phyloP scores from a whole-genome alignment of 768 basidiomycete genomes.

The Lactifluus echinatus region DNA sequence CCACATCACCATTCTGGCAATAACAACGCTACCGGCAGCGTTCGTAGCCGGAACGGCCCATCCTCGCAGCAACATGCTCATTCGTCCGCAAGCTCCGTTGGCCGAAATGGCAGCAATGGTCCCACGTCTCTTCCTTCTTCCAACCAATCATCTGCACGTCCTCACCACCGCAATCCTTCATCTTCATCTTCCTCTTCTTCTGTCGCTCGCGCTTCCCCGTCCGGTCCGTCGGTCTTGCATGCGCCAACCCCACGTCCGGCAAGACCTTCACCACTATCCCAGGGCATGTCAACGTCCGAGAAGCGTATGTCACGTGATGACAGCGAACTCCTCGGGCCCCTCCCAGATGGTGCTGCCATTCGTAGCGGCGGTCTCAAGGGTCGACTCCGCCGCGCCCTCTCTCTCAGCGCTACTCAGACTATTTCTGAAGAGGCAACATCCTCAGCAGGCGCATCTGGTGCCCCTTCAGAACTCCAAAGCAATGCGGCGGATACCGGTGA shows the following conservation, averaged over 20 bases:
- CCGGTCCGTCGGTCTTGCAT: constrained; percentile 28
- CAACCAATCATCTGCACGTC: constrained; percentile 25
- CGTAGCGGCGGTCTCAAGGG: constrained; percentile 70
- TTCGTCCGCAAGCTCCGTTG: constrained; percentile 4
- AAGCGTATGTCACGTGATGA: constrained; percentile 75
- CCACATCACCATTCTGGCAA: constrained; percentile 22
- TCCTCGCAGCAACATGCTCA: constrained; percentile 18
- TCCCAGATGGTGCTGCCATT: constrained; percentile 29
- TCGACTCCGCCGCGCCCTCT: constrained; percentile 64
- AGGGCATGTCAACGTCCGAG: constrained; percentile 56
- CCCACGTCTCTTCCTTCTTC: constrained; percentile 15
- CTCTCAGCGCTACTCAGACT: constrained; percentile 49
- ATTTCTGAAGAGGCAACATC: constrained; percentile 49
- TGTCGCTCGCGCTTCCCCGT: constrained; percentile 26
- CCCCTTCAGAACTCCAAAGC: constrained; percentile 19
- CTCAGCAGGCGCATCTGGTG: constrained; percentile 31
- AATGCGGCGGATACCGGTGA: constrained; percentile 25
- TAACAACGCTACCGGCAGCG: constrained; percentile 19
- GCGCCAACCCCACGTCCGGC: constrained; percentile 26
- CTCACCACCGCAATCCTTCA: constrained; percentile 38
- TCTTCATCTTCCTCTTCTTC: constrained; percentile 40
- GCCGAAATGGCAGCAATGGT: not conserved
- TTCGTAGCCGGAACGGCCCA: constrained; percentile 18
- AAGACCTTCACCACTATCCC: constrained; percentile 60
- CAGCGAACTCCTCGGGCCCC: constrained; percentile 47